phyloP scores from a whole-genome alignment of 2,329 filamentous ascomycete genomes.

The Epichloe brachyelytri region DNA sequence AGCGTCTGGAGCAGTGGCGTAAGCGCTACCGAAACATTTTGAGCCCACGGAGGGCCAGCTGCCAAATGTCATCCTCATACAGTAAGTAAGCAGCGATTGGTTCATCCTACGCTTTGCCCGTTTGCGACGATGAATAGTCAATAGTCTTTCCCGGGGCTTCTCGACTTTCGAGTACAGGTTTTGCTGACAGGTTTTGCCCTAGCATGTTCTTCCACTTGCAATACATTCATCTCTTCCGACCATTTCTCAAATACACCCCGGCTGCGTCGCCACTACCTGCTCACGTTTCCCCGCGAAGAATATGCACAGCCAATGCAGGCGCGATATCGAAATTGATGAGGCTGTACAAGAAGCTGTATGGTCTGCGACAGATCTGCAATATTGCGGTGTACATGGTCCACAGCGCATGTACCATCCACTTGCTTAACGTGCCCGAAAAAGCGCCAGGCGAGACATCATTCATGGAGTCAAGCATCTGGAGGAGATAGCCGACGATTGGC shows the following conservation, averaged over 20 bases:
- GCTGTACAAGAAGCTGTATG: conserved; percentile 84
- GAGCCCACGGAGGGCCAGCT: conserved; percentile 82
- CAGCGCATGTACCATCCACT: conserved; percentile 85
- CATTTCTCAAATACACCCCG: conserved; percentile 83
- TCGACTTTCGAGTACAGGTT: background rate
- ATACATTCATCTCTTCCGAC: conserved; percentile 89
- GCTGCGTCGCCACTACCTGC: conserved; percentile 68
- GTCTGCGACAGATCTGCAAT: conserved; percentile 87
- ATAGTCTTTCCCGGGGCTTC: background rate
- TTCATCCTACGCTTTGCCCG: background rate
- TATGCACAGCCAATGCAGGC: conserved; percentile 80
- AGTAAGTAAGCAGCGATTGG: conserved; percentile 65
- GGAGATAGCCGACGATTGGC: conserved; percentile 92
- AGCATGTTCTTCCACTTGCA: conserved; percentile 98
- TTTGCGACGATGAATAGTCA: no score
- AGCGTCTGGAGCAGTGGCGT: conserved; percentile 80
- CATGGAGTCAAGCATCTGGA: conserved; percentile 87
- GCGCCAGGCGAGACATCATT: conserved; percentile 74
- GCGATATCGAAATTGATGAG: conserved; percentile 90
- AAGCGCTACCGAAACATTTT: conserved; percentile 70
- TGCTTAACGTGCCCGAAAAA: conserved; percentile 86
- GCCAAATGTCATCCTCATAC: conserved; percentile 65
- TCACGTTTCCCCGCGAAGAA: conserved; percentile 79
- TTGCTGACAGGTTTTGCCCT: conserved; percentile 11
- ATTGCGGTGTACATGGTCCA: conserved; percentile 93